These are phyloP conservation scores for Colletotrichum musicola DNA, from an alignment of 2,329 filamentous ascomycete genomes.

Conservation along the genomic window DNA sequence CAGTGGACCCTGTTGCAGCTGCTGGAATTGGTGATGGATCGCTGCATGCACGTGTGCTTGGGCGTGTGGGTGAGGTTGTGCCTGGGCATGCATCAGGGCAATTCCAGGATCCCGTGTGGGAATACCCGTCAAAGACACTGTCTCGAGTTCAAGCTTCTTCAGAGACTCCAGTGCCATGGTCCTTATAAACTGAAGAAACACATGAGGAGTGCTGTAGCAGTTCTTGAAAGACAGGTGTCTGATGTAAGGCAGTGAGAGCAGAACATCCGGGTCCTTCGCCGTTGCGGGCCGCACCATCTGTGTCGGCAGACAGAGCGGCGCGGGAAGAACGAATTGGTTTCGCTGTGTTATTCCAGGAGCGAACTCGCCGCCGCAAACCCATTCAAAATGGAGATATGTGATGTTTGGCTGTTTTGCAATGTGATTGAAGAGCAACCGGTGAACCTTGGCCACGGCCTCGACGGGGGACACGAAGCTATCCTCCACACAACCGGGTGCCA, in stretches of 20 bases:
- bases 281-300: constrained; percentile 47
- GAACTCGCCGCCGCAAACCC: constrained; percentile 76
- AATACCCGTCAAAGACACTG: constrained; percentile 72
- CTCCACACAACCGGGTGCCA: constrained; percentile 63
- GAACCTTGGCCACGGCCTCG: constrained; percentile 63
- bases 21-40: background rate
- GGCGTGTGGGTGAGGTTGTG: constrained; percentile 7
- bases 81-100: constrained; percentile 40
- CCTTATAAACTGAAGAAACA: constrained; percentile 65
- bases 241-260: constrained; percentile 68
- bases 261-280: constrained; percentile 49
- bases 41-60: constrained; percentile 14
- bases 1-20: background rate
- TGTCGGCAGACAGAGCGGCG: constrained; percentile 58
- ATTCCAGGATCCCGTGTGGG: constrained; percentile 42
- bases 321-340: constrained; percentile 72
- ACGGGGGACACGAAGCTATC: constrained; percentile 64
- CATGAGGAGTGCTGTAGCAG: constrained; percentile 74
- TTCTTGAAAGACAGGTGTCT: constrained; percentile 74
- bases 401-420: constrained; percentile 64
- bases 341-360: constrained; percentile 71
- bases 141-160: constrained; percentile 69
- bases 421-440: constrained; percentile 63
- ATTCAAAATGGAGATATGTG: constrained; percentile 73
- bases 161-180: constrained; percentile 61